Evolutionary conservation across 805 yeast species (phyloP).

Genomic region (Wickerhamomyces mucosus): DNA sequence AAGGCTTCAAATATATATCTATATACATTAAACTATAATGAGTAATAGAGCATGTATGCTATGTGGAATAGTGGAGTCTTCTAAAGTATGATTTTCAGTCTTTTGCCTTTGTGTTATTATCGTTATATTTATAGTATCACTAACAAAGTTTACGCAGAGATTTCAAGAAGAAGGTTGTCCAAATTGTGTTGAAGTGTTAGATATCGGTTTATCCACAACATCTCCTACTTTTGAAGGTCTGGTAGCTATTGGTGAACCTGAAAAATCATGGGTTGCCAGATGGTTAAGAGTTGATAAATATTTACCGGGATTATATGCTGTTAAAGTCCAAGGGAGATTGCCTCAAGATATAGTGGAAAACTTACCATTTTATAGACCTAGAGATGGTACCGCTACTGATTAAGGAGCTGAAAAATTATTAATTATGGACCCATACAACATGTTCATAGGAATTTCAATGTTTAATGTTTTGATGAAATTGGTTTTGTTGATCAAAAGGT

Average conservation of each 20-base stretch:
- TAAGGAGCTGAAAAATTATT: slow-evolving; percentile 14
- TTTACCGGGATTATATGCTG: slow-evolving; percentile 87
- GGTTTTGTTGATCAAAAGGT: too few species aligned
- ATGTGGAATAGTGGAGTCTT: slow-evolving; percentile 85
- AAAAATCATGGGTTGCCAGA: slow-evolving; percentile 88
- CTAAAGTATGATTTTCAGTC: slow-evolving; percentile 34
- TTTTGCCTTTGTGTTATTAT: neutral
- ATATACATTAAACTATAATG: too few species aligned
- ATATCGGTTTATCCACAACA: slow-evolving; percentile 79
- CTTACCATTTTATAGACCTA: slow-evolving; percentile 76
- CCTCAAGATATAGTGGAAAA: slow-evolving; percentile 79
- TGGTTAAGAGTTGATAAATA: slow-evolving; percentile 91
- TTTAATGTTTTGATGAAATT: too few species aligned
- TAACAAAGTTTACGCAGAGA: slow-evolving; percentile 22
- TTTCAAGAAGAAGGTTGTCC: slow-evolving; percentile 90
- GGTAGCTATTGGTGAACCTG: slow-evolving; percentile 81
- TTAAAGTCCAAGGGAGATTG: slow-evolving; percentile 81
- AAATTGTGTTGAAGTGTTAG: slow-evolving; percentile 85
- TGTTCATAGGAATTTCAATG: too few species aligned
- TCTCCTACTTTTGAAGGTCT: slow-evolving; percentile 95
- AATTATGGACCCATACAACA: too few species aligned
- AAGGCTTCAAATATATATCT: too few species aligned
- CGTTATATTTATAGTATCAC: neutral
- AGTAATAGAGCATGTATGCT: slow-evolving; percentile 82
- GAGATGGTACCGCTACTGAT: slow-evolving; percentile 83